phyloP scores from a whole-genome alignment of 805 yeast genomes.

The Ogataea trehalophila region DNA sequence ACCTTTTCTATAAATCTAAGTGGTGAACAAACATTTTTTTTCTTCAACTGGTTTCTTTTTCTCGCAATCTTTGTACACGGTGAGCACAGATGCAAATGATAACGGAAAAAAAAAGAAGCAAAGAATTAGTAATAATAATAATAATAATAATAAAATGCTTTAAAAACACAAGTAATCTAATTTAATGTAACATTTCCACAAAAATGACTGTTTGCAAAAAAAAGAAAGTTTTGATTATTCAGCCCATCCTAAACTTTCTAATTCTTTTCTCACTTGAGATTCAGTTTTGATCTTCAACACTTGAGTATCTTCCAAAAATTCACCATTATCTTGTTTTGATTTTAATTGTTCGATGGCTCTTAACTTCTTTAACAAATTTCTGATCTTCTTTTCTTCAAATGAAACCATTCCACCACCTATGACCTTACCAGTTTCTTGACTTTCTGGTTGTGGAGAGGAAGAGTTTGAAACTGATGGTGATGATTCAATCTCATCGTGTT shows the following conservation, averaged over 20 bases:
- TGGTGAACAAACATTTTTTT: too few relatives aligned
- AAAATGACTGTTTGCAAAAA: too few relatives aligned
- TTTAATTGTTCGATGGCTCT: constrained; percentile 93
- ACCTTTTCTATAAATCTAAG: too few relatives aligned
- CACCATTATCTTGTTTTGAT: constrained; percentile 78
- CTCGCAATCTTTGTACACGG: too few relatives aligned
- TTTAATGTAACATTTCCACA: too few relatives aligned
- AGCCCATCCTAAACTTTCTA: constrained; percentile 64
- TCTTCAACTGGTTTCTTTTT: too few relatives aligned
- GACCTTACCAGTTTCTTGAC: constrained; percentile 30
- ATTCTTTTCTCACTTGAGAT: constrained; percentile 69
- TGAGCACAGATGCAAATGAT: too few relatives aligned
- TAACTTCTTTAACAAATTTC: constrained; percentile 85
- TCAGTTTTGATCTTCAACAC: constrained; percentile 85
- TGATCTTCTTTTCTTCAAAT: constrained; percentile 86
- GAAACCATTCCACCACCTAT: constrained; percentile 56
- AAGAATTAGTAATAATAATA: too few relatives aligned
- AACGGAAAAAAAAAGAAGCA: too few relatives aligned
- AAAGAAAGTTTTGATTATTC: constrained; percentile 8
- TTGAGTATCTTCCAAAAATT: constrained; percentile 89
- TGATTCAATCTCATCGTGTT: constrained; percentile 21
- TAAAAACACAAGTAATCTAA: too few relatives aligned
- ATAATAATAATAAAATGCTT: too few relatives aligned
- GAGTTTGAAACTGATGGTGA: constrained; percentile 1
- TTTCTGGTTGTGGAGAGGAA: constrained; percentile 16